Conservation (phyloP, 2,329 filamentous ascomycete genomes). For the Mycogone perniciosa region DNA sequence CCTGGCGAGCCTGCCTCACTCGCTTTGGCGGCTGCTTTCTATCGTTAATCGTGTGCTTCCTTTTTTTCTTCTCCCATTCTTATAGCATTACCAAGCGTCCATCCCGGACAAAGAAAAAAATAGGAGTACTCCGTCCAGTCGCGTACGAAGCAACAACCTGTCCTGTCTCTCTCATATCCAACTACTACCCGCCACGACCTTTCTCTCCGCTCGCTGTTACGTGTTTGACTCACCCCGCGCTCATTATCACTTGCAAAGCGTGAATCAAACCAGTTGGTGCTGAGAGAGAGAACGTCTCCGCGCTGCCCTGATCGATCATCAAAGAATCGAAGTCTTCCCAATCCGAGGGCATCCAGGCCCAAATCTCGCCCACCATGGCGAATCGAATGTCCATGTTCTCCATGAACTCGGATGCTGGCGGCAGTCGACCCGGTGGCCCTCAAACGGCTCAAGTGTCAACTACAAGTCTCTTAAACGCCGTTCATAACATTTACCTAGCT, state of each 20-base stretch:
- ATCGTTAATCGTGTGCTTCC: constrained; percentile 28
- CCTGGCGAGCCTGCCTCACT: constrained; percentile 43
- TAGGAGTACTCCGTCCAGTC: not conserved
- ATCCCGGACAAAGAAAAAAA: not conserved
- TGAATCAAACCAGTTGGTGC: not conserved
- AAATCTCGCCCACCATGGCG: constrained; percentile 40
- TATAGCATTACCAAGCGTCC: not conserved
- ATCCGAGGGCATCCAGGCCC: constrained; percentile 18
- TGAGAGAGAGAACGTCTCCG: not conserved
- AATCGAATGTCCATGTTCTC: constrained; percentile 66
- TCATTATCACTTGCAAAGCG: not conserved
- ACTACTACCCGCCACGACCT: too few species aligned
- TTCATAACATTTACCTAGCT: constrained; percentile 82
- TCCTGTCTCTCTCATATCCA: not conserved
- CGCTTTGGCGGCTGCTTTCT: constrained; percentile 47
- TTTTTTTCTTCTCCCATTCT: constrained; percentile 14
- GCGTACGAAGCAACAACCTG: not conserved
- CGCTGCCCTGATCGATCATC: not conserved
- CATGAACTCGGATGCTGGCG: constrained; percentile 56
- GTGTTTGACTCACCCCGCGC: not conserved
- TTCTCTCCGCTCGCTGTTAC: too few species aligned
- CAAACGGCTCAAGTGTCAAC: constrained; percentile 80
- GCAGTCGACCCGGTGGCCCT: constrained; percentile 54
- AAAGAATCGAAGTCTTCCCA: not conserved
- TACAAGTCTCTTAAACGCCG: constrained; percentile 82